These are phyloP conservation scores for Zygnema cylindricum DNA, from an alignment of 139 green algal species.

Conservation along the genomic window DNA sequence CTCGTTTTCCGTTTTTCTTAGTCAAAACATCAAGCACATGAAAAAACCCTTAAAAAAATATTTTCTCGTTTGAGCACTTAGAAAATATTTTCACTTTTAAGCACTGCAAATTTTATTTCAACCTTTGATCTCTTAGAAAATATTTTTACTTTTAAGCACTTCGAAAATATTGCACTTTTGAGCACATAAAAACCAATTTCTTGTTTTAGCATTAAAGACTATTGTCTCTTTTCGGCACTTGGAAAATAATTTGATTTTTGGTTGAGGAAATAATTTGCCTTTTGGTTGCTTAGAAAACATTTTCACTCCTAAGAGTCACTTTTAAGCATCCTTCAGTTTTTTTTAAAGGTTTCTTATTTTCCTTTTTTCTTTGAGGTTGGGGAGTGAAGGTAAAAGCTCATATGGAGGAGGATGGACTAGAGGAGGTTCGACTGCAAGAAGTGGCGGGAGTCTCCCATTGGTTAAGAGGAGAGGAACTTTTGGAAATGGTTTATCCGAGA, in stretches of 20 bases:
- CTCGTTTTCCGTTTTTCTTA: no score
- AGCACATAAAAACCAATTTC: no score
- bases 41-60: no score
- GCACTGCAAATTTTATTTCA: no score
- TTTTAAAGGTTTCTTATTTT: background rate
- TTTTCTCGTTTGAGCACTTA: no score
- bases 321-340: background rate
- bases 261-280: background rate
- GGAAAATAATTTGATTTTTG: background rate
- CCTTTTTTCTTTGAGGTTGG: no score
- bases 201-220: no score
- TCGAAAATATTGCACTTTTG: no score
- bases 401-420: constrained; percentile 16
- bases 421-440: constrained; percentile 16
- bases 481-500: background rate
- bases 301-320: background rate
- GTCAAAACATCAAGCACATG: no score
- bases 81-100: no score
- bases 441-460: constrained; percentile 23
- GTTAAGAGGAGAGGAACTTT: background rate
- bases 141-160: no score
- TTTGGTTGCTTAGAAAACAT: background rate
- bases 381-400: background rate
- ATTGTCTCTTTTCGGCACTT: background rate
- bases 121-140: no score